Conservation (phyloP, 2,329 filamentous ascomycete genomes). For the Hawksworthiomyces lignivorus region DNA sequence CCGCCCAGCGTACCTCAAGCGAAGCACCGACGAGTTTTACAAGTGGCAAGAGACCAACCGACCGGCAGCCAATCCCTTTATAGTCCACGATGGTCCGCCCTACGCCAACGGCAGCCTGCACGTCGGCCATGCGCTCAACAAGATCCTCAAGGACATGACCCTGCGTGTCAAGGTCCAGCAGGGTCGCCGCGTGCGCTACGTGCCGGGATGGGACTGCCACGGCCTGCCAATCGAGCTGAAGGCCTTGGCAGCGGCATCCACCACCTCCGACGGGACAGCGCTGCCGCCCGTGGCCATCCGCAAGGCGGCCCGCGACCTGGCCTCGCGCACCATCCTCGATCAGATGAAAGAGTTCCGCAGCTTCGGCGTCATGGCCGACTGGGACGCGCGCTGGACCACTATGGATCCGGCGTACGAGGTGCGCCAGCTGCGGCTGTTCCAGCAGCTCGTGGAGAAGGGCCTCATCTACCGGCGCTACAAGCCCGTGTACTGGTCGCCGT, state of each 20-base stretch:
- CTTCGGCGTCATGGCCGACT: slow-evolving; percentile 75
- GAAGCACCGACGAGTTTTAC: slow-evolving; percentile 84
- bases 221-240: slow-evolving; percentile 96
- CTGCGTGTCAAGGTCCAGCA: slow-evolving; percentile 71
- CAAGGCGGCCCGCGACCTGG: slow-evolving; percentile 55
- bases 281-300: slow-evolving; percentile 53
- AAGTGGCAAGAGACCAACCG: slow-evolving; percentile 65
- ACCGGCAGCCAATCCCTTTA: slow-evolving; percentile 53
- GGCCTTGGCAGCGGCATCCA: slow-evolving; percentile 54
- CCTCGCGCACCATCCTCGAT: slow-evolving; percentile 57
- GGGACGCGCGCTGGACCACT: slow-evolving; percentile 68
- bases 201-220: slow-evolving; percentile 97
- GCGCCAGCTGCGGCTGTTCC: slow-evolving; percentile 66
- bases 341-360: slow-evolving; percentile 68
- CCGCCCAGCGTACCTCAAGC: slow-evolving; percentile 54
- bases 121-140: slow-evolving; percentile 91
- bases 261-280: background rate
- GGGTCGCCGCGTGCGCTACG: slow-evolving; percentile 69
- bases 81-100: slow-evolving; percentile 90
- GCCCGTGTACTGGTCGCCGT: slow-evolving; percentile 82
- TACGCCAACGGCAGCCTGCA: slow-evolving; percentile 93
- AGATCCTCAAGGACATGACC: slow-evolving; percentile 93
- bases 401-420: slow-evolving; percentile 72
- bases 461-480: slow-evolving; percentile 72
- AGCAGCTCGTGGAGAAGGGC: slow-evolving; percentile 63